A percentile compares a stretch with the other conserved stretches of the same genome.
Evolutionary conservation across 2,329 filamentous ascomycete genomes (phyloP).

Genomic region (Aureobasidium sp.): DNA sequence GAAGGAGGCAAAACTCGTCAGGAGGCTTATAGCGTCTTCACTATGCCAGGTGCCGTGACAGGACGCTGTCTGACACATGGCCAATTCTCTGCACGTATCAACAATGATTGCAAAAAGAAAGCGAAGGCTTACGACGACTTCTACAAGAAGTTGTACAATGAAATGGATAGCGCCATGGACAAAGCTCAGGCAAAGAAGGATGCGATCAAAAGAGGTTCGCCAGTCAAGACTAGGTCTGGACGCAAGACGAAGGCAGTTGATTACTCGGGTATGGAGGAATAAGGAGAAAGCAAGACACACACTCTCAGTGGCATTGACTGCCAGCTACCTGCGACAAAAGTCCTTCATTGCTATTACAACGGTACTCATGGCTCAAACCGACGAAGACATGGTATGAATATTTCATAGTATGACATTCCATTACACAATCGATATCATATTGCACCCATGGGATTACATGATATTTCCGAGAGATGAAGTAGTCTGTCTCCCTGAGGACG

Average conservation of each 20-base stretch:
- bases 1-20: background rate
- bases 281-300: background rate
- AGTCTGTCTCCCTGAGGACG: too few relatives aligned
- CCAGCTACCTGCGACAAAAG: background rate
- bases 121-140: background rate
- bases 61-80: background rate
- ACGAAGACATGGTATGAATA: background rate
- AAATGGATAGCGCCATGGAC: background rate
- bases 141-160: background rate
- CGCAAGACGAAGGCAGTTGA: conserved; percentile 4
- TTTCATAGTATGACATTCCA: too few relatives aligned
- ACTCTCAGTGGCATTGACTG: background rate
- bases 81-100: background rate
- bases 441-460: too few relatives aligned
- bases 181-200: background rate
- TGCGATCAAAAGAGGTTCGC: background rate
- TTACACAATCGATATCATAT: too few relatives aligned
- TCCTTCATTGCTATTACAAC: background rate
- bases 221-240: background rate
- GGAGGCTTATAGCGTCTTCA: background rate
- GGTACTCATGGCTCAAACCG: background rate
- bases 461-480: too few relatives aligned
- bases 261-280: background rate
- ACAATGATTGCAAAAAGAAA: background rate
- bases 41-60: background rate